Evolutionary conservation across 225 moss, liverwort and hornwort genomes (phyloP).

Genomic region (Rhytidiadelphus loreus): DNA sequence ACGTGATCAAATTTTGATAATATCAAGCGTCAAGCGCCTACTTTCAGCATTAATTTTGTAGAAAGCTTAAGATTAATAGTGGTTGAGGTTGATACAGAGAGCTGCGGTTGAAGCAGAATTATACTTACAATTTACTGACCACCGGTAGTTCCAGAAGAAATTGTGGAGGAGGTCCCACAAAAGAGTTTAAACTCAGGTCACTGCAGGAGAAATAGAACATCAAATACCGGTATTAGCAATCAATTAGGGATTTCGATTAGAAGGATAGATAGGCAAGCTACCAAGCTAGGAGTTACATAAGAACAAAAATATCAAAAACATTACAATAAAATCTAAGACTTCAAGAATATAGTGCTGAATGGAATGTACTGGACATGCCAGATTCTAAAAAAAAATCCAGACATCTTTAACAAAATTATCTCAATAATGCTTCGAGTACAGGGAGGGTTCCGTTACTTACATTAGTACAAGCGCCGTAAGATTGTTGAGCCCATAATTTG

Average conservation of each 20-base stretch:
- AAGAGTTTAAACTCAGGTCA: constrained; percentile 30
- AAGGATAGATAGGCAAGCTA: neutral
- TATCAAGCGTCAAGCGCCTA: neutral
- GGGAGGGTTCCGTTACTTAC: neutral
- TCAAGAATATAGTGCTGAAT: neutral
- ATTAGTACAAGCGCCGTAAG: neutral
- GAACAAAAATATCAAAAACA: neutral
- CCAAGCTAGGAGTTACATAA: neutral
- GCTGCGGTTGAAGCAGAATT: neutral
- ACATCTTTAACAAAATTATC: neutral
- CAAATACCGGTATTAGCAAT: neutral
- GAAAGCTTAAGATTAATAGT: neutral
- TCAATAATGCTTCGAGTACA: neutral
- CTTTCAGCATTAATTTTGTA: neutral
- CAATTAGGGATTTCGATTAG: neutral
- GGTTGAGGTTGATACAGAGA: neutral
- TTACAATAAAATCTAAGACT: neutral
- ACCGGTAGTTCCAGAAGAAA: constrained; percentile 20
- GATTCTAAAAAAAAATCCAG: neutral
- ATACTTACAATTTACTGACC: constrained; percentile 17
- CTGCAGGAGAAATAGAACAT: neutral
- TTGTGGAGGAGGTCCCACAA: constrained; percentile 25
- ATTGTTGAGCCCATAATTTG: constrained; percentile 20
- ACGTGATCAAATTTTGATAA: neutral
- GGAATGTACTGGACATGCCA: neutral